Evolutionary conservation across 78 protist species (phyloP).

Genomic region (Dictyostelium intermedium): DNA sequence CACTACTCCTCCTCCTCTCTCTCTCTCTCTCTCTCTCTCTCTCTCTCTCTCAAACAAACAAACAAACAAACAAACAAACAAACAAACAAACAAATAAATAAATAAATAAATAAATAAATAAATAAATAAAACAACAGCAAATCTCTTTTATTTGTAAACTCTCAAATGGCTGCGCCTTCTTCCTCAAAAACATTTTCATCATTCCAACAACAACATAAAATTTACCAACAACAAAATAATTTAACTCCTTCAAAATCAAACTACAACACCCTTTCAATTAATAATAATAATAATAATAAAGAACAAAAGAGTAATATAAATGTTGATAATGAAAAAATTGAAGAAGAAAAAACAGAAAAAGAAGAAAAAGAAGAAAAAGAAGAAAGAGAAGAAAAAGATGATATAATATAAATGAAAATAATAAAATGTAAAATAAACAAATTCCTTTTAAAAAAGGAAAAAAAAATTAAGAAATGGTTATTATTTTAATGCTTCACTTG

Average conservation of each 20-base stretch:
- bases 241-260: not conserved
- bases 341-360: not conserved
- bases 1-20: too few relatives aligned
- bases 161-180: constrained; percentile 10
- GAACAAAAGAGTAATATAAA: not conserved
- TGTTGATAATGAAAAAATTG: not conserved
- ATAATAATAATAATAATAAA: not conserved
- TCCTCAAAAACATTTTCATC: constrained; percentile 44
- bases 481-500: too few relatives aligned
- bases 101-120: too few relatives aligned
- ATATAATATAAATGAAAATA: not conserved
- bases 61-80: too few relatives aligned
- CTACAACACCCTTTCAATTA: not conserved
- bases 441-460: too few relatives aligned
- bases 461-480: too few relatives aligned
- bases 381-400: not conserved
- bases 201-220: not conserved
- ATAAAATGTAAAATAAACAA: not conserved
- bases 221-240: not conserved
- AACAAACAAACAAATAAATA: too few relatives aligned
- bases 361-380: not conserved
- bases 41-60: too few relatives aligned
- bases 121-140: constrained; percentile 28
- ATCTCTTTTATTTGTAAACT: constrained; percentile 54
- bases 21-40: too few relatives aligned